These are phyloP conservation scores for Primulina tabacum DNA, from an alignment of 257 asterid genomes.

Conservation along the genomic window DNA sequence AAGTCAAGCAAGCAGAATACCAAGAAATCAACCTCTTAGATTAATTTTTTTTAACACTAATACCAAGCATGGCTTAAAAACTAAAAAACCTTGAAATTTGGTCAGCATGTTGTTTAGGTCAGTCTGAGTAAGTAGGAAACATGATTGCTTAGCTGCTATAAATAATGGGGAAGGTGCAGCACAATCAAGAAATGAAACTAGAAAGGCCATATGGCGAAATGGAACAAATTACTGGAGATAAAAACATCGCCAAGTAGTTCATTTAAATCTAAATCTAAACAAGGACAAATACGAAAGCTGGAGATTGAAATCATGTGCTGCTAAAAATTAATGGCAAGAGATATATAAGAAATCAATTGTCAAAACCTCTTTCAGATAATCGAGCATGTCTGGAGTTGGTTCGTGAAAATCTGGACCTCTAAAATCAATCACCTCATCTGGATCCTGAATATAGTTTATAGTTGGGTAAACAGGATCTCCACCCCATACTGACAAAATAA, in stretches of 20 bases:
- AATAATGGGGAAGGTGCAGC: too few relatives aligned
- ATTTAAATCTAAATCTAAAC: background rate
- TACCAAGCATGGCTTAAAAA: background rate
- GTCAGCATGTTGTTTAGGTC: background rate
- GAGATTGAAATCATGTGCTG: background rate
- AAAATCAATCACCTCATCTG: slow-evolving; percentile 84
- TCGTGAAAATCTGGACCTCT: slow-evolving; percentile 97
- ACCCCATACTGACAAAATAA: slow-evolving; percentile 80
- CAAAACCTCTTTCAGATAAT: slow-evolving; percentile 86
- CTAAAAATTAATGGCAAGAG: background rate
- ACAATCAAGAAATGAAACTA: background rate
- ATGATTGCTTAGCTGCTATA: too few relatives aligned
- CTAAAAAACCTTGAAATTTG: background rate
- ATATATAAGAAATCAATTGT: slow-evolving; percentile 15
- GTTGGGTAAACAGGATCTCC: slow-evolving; percentile 99
- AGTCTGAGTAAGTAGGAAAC: too few relatives aligned
- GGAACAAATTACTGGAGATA: background rate
- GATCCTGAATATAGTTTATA: slow-evolving; percentile 92
- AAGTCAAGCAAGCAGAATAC: too few relatives aligned
- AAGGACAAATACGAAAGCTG: background rate
- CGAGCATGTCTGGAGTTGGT: slow-evolving; percentile 93
- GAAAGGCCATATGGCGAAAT: background rate
- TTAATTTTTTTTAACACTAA: too few relatives aligned
- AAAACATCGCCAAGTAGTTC: too few relatives aligned
- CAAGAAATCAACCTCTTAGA: background rate